Evolutionary conservation across 768 basidiomycete species (phyloP).

Genomic region (Rhodocollybia butyracea): DNA sequence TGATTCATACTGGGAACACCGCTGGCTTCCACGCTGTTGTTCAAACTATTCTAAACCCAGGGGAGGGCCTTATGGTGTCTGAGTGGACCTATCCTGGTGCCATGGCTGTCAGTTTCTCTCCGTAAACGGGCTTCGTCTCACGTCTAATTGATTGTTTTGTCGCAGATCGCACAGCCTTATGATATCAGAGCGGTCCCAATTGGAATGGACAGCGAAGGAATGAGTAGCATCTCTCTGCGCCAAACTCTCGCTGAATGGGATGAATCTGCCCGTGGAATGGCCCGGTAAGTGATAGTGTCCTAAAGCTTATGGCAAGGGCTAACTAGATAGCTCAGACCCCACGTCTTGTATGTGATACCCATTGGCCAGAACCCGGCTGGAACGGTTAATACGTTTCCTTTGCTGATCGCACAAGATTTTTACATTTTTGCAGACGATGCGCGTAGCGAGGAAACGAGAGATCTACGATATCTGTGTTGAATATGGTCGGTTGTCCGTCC

Average conservation of each 20-base stretch:
- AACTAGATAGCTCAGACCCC: conserved; percentile 41
- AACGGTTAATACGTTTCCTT: conserved; percentile 39
- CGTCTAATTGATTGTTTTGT: neutral
- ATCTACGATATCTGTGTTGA: conserved; percentile 84
- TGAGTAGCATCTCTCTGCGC: conserved; percentile 60
- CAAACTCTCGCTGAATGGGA: conserved; percentile 66
- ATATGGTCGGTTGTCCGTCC: conserved; percentile 46
- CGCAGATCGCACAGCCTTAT: conserved; percentile 22
- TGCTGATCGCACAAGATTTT: neutral
- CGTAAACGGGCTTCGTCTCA: too few species aligned
- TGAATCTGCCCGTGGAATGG: conserved; percentile 47
- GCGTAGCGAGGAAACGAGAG: conserved; percentile 59
- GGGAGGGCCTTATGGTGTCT: conserved; percentile 53
- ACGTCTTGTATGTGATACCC: conserved; percentile 71
- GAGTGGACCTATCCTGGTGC: conserved; percentile 81
- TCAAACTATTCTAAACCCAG: conserved; percentile 61
- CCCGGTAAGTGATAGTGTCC: conserved; percentile 36
- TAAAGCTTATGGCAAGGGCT: neutral
- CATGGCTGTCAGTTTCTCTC: conserved; percentile 25
- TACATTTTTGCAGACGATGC: conserved; percentile 51
- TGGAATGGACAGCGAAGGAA: conserved; percentile 67
- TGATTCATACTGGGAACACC: conserved; percentile 70
- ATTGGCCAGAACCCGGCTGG: conserved; percentile 86
- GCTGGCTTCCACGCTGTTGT: conserved; percentile 64
- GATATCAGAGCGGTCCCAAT: conserved; percentile 51